Percentiles rank a stretch among this genome's conserved stretches.
Evolutionary conservation across 2,329 filamentous ascomycete genomes (phyloP).

Genomic region (Calycina marina): DNA sequence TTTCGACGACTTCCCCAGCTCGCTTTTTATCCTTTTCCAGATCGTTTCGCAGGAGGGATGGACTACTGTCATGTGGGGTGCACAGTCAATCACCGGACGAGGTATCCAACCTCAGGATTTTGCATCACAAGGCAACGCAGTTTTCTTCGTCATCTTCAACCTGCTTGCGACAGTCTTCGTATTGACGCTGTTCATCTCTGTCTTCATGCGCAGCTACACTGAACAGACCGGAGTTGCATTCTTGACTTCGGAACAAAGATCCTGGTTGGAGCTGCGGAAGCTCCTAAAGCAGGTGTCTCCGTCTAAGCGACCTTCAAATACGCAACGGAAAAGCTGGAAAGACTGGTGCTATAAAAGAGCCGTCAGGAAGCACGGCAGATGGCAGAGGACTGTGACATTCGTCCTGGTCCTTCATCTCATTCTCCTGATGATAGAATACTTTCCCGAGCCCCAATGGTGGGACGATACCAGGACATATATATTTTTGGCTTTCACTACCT

Average conservation of each 20-base stretch:
- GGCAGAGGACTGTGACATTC: slow-evolving; percentile 71
- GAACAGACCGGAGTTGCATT: slow-evolving; percentile 97
- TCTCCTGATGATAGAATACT: slow-evolving; percentile 74
- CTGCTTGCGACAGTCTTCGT: slow-evolving; percentile 92
- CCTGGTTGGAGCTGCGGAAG: slow-evolving; percentile 91
- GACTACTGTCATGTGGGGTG: slow-evolving; percentile 80
- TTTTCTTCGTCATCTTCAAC: slow-evolving; percentile 96
- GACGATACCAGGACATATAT: slow-evolving; percentile 54
- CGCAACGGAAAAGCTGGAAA: slow-evolving; percentile 64
- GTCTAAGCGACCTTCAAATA: slow-evolving; percentile 77
- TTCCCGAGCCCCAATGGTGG: slow-evolving; percentile 60
- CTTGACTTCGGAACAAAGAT: slow-evolving; percentile 86
- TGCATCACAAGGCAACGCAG: slow-evolving; percentile 64
- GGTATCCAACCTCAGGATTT: slow-evolving; percentile 59
- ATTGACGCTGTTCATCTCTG: slow-evolving; percentile 91
- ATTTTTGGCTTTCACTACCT: slow-evolving; percentile 67
- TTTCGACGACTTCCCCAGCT: slow-evolving; percentile 90
- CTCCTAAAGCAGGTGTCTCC: slow-evolving; percentile 83
- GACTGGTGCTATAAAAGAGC: slow-evolving; percentile 92
- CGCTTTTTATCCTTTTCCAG: slow-evolving; percentile 92
- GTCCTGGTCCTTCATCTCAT: slow-evolving; percentile 72
- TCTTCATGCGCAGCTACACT: slow-evolving; percentile 99
- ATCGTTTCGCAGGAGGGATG: slow-evolving; percentile 98
- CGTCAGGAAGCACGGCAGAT: slow-evolving; percentile 83
- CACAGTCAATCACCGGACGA: slow-evolving; percentile 65